Evolutionary conservation across 305 asterid species (phyloP).

Genomic region (Plantago coronopus): DNA sequence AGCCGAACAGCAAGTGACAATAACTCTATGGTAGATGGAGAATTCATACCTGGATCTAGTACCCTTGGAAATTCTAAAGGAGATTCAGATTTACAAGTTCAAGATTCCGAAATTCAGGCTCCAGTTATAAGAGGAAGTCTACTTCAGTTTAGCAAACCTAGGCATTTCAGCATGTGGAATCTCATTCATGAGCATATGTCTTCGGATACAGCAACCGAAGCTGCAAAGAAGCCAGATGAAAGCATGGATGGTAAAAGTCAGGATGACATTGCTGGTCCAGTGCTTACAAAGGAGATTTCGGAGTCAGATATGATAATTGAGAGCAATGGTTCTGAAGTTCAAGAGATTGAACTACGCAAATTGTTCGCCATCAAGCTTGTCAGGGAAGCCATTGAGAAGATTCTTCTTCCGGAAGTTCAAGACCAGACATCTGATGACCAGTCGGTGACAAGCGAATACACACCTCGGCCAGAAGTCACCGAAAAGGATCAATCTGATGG

Average conservation of each 20-base stretch:
- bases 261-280: constrained; percentile 23
- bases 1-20: constrained; percentile 25
- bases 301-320: constrained; percentile 26
- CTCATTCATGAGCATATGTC: constrained; percentile 71
- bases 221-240: constrained; percentile 22
- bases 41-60: constrained; percentile 19
- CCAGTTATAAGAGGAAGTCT: constrained; percentile 16
- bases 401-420: constrained; percentile 92
- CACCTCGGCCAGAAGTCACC: constrained; percentile 40
- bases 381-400: constrained; percentile 87
- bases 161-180: constrained; percentile 80
- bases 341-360: constrained; percentile 62
- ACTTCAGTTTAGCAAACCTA: constrained; percentile 40
- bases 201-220: constrained; percentile 38
- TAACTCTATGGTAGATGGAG: constrained; percentile 31
- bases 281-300: constrained; percentile 22
- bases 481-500: constrained; percentile 46
- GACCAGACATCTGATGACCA: constrained; percentile 70
- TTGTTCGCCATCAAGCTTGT: constrained; percentile 78
- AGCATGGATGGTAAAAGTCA: constrained; percentile 26
- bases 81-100: constrained; percentile 18
- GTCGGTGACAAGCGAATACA: constrained; percentile 50
- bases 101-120: constrained; percentile 21
- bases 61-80: constrained; percentile 25
- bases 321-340: constrained; percentile 35